Evolutionary conservation across 768 basidiomycete genomes (phyloP).

Genomic region (Auricularia auricula-judae): DNA sequence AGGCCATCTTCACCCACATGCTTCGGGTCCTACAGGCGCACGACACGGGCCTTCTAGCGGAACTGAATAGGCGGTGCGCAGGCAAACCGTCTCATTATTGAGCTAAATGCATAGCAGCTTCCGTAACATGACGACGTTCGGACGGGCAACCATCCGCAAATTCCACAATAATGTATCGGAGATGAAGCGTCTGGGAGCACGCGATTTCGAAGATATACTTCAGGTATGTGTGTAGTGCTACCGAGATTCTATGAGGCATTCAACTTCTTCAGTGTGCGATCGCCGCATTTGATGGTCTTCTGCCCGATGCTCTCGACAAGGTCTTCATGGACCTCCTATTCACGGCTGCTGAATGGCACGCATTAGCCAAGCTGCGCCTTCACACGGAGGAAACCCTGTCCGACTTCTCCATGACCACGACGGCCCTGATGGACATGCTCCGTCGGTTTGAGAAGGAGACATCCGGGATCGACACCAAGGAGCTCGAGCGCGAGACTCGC

Average conservation of each 20-base stretch:
- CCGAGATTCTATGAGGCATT: no score
- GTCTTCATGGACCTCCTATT: neutral
- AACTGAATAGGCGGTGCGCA: slow-evolving; percentile 14
- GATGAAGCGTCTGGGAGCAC: slow-evolving; percentile 15
- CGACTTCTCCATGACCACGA: neutral
- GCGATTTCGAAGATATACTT: slow-evolving; percentile 19
- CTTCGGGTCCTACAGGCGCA: slow-evolving; percentile 14
- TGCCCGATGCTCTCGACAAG: neutral
- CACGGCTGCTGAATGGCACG: slow-evolving; percentile 1
- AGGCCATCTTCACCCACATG: slow-evolving; percentile 18
- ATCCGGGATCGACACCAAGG: neutral
- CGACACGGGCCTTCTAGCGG: neutral
- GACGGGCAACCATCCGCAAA: slow-evolving; percentile 11
- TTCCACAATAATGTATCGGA: slow-evolving; percentile 13
- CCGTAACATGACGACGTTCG: slow-evolving; percentile 14
- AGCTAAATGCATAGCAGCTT: neutral
- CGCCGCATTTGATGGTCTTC: neutral
- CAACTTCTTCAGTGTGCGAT: neutral
- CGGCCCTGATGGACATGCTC: neutral
- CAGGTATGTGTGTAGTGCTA: slow-evolving; percentile 13
- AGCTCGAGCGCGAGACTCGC: neutral
- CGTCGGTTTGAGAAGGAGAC: neutral
- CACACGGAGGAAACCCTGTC: slow-evolving; percentile 2
- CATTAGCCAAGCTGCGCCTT: slow-evolving; percentile 6
- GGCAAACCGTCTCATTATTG: neutral